Evolutionary conservation across 495 filamentous ascomycete species (phyloP), one percentile per base, ranked within the genome.

Genomic region (Hamigera avellanea): DNA sequence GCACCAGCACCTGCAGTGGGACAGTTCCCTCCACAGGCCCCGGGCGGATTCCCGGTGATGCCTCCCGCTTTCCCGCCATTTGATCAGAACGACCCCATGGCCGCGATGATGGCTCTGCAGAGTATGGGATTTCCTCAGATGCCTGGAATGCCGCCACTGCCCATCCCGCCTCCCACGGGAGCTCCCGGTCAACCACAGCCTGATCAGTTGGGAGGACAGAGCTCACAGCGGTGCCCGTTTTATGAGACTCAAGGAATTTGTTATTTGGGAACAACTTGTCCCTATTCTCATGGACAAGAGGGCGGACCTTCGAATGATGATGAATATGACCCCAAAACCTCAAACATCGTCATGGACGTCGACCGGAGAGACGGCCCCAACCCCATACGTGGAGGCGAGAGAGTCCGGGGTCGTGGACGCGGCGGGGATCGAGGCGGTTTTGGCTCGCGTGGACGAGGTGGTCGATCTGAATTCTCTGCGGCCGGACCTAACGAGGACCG

Each of bases 191-290:
- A 57, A 33, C 54, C 54, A 33, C 50, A 35, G 13, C 45, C 39
- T 17, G 59, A 50, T 18, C 55, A 56, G 21, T 56, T 58, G 36
- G 52, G 35, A 16, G 33, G 48, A 25, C 66, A 65, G 37, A 62
- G 60, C 37, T 65, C 62, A 7, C 58, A 76, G 50, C 69, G 80
- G 39, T 96, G 89, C 49, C 75, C 78, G 29, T 86, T 94, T 53
- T 96, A 86, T 52, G 88, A 95, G 43, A 76, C 70, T 1, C 86
- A 87, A 45, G 91, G 91, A 0, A 93, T 80, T 44, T 96, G 89
- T 48, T 74, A 81, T 21, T 58, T 80, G 32, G 86, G 86, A 2
- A 70, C 69, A 39, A 75, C 72, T 29, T 96, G 89, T 54, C 78
- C 70, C 3, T 95, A 82, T 45, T 78, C 91, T 51, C 89, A 96